Evolutionary conservation across 768 basidiomycete species (phyloP).

Genomic region (Xerocomus brunneocitrinus): DNA sequence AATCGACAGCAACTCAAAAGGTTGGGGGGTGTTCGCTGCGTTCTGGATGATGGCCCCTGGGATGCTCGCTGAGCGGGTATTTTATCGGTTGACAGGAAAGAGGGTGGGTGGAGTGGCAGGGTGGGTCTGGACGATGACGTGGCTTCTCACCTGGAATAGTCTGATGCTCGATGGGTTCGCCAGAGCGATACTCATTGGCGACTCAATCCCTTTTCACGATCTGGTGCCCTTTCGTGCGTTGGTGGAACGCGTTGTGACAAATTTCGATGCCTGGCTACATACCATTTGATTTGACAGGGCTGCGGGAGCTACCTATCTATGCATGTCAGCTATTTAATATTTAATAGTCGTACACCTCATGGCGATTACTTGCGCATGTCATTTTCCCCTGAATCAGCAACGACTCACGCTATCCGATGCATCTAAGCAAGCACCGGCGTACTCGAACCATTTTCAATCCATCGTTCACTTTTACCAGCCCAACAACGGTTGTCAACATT

Average conservation of each 20-base stretch:
- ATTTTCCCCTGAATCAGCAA: too few species aligned
- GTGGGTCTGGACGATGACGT: slow-evolving; percentile 34
- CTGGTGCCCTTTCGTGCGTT: neutral
- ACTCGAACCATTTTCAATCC: too few species aligned
- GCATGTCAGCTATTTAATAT: too few species aligned
- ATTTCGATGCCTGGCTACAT: slow-evolving; percentile 15
- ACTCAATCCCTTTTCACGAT: slow-evolving; percentile 4
- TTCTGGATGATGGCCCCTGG: slow-evolving; percentile 56
- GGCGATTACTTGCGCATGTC: too few species aligned
- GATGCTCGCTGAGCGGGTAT: slow-evolving; percentile 41
- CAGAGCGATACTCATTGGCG: slow-evolving; percentile 9
- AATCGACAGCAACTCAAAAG: slow-evolving; percentile 44
- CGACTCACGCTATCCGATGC: too few species aligned
- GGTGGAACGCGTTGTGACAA: slow-evolving; percentile 9
- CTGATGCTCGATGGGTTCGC: slow-evolving; percentile 22
- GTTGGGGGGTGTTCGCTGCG: slow-evolving; percentile 38
- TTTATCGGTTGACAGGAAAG: slow-evolving; percentile 20
- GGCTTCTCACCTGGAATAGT: slow-evolving; percentile 23
- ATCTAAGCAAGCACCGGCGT: too few species aligned
- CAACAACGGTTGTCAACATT: too few species aligned
- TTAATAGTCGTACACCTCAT: too few species aligned
- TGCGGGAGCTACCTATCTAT: too few species aligned
- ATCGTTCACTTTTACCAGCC: too few species aligned
- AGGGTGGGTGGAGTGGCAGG: slow-evolving; percentile 29
- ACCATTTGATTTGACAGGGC: neutral